Conservation (phyloP, 495 filamentous ascomycete genomes). For the Bombardia bombarda region DNA sequence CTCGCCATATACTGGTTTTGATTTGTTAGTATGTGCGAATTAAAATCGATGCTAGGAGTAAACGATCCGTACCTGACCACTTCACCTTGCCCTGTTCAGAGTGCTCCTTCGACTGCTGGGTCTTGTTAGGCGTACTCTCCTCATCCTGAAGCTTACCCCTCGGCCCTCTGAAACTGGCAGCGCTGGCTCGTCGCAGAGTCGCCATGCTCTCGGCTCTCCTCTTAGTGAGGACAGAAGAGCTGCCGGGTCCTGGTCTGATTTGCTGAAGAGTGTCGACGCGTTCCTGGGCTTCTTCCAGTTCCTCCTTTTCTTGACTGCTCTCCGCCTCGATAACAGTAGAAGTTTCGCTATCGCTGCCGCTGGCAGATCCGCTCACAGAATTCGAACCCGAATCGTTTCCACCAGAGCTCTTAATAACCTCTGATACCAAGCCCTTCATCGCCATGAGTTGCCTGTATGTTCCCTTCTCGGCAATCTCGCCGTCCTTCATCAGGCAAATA, state of each 20-base stretch:
- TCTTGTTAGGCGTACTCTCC: slow-evolving; percentile 63
- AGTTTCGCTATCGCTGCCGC: slow-evolving; percentile 48
- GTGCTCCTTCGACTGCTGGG: slow-evolving; percentile 77
- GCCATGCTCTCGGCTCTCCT: slow-evolving; percentile 60
- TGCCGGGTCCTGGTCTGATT: slow-evolving; percentile 48
- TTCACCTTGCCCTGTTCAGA: slow-evolving; percentile 94
- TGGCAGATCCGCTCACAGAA: slow-evolving; percentile 19
- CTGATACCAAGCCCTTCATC: slow-evolving; percentile 85
- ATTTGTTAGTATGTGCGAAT: neutral
- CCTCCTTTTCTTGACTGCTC: slow-evolving; percentile 39
- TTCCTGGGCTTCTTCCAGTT: slow-evolving; percentile 68
- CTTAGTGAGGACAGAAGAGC: slow-evolving; percentile 24
- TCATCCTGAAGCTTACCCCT: slow-evolving; percentile 78
- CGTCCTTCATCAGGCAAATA: slow-evolving; percentile 75
- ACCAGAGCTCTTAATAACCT: slow-evolving; percentile 71
- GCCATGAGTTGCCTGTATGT: slow-evolving; percentile 86
- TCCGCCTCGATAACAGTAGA: slow-evolving; percentile 51
- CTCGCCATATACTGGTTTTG: slow-evolving; percentile 57
- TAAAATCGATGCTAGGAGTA: slow-evolving; percentile 12
- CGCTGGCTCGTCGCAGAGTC: slow-evolving; percentile 81
- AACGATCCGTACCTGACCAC: slow-evolving; percentile 54
- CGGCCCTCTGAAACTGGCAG: slow-evolving; percentile 80
- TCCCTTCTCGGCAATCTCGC: slow-evolving; percentile 76
- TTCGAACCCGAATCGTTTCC: slow-evolving; percentile 36
- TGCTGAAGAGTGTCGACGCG: slow-evolving; percentile 60